These are phyloP conservation scores for Starmerella roubikii DNA, from an alignment of 805 yeast genomes.

Conservation along the genomic window DNA sequence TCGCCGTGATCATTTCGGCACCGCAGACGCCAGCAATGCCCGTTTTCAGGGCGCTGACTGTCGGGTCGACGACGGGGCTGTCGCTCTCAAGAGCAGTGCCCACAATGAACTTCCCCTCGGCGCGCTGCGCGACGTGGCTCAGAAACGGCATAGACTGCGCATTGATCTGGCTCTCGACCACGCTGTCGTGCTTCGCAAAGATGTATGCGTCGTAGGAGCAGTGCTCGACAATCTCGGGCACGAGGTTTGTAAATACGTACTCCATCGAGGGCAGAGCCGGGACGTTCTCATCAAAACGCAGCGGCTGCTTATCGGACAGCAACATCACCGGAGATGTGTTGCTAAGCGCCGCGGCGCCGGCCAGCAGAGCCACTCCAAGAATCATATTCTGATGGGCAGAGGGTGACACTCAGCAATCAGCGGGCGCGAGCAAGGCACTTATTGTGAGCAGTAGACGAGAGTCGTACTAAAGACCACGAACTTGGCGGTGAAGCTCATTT, in stretches of 20 bases:
- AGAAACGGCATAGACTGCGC: slow-evolving; percentile 22
- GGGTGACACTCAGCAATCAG: neutral
- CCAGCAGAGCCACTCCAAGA: neutral
- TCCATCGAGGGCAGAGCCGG: slow-evolving; percentile 4
- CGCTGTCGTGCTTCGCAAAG: slow-evolving; percentile 42
- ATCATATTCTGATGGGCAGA: neutral
- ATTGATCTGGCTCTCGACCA: slow-evolving; percentile 32
- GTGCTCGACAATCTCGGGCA: slow-evolving; percentile 10
- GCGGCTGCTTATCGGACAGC: slow-evolving; percentile 8
- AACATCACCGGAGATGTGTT: slow-evolving; percentile 17
- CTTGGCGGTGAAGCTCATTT: too few species aligned
- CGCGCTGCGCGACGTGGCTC: slow-evolving; percentile 18
- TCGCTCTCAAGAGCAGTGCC: slow-evolving; percentile 9
- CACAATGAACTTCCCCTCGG: slow-evolving; percentile 5
- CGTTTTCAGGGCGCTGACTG: neutral
- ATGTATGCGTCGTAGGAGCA: slow-evolving; percentile 48
- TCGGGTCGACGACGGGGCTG: neutral
- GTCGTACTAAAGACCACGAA: too few species aligned
- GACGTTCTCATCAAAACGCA: neutral
- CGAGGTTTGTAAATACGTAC: slow-evolving; percentile 6
- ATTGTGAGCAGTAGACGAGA: too few species aligned
- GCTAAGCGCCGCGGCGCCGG: slow-evolving; percentile 8
- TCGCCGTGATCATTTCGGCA: slow-evolving; percentile 34
- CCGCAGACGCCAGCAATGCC: slow-evolving; percentile 34
- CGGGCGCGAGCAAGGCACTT: too few species aligned